Conservation (phyloP, 2,329 filamentous ascomycete species). For the Elsinoe arachidis region DNA sequence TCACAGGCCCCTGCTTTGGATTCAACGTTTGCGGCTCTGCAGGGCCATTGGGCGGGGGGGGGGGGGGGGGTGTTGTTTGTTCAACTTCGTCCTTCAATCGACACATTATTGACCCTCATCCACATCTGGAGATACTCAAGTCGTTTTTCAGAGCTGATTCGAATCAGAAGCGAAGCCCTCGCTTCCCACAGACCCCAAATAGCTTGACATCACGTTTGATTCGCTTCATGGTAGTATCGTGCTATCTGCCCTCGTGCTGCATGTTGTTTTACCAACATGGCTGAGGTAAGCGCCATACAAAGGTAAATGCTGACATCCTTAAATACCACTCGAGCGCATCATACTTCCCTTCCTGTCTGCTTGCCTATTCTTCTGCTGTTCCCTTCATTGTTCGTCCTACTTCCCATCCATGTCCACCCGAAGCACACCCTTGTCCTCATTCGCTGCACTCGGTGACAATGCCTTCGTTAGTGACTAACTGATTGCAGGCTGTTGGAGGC, state of each 20-base stretch:
- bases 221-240: background rate
- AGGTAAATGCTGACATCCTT: background rate
- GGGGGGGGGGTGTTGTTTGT: too few species aligned
- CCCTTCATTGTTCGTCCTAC: background rate
- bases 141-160: too few species aligned
- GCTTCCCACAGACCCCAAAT: too few species aligned
- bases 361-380: background rate
- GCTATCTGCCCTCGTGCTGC: background rate
- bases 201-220: background rate
- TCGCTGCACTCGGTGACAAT: conserved; percentile 22
- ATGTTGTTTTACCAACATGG: background rate
- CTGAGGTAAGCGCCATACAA: background rate
- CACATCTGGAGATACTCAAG: too few species aligned
- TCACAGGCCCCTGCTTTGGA: too few species aligned
- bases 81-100: too few species aligned
- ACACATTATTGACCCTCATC: too few species aligned
- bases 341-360: background rate
- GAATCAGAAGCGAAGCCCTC: too few species aligned
- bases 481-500: background rate
- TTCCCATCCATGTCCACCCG: conserved; percentile 5
- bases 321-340: background rate
- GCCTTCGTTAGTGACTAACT: background rate
- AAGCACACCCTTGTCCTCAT: conserved; percentile 21
- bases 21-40: too few species aligned
- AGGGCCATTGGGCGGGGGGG: too few species aligned